Evolutionary conservation across 352 stramenopile species (phyloP), one percentile per base, ranked within the genome.

Genomic region (Globisporangium acanthophoron): DNA sequence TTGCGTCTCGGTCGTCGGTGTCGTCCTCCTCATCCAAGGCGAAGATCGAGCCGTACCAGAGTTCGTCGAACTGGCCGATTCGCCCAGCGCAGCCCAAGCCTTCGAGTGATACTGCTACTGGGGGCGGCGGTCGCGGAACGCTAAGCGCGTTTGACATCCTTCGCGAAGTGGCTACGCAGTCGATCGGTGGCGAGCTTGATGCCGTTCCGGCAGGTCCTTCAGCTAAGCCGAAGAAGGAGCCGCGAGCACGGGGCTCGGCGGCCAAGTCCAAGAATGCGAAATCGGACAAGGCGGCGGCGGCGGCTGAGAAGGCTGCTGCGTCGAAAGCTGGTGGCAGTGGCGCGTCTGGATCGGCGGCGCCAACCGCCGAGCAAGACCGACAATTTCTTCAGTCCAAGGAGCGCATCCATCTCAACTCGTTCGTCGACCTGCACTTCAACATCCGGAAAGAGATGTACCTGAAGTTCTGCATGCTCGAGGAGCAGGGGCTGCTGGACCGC

Each of bases 361-460:
- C 67, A 41, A 59, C 58, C 40, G 21, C 56, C 5, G 69, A 78
- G 35, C 45, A 61, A 4, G 74, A 70, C 13, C 64, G 66, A 27
- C 59, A 64, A 3, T 56, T 61, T 13, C 71, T 49, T 2, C 44
- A 76, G 40, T 69, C 70, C 2, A 76, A 76, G 7, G 73, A 85
- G 37, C 73, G 76, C 9, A 73, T 85, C 31, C 80, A 86, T 49
- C 79, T 88, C 66, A 89, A 92, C 61, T 82, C 80, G 40, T 92
- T 88, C 51, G 80, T 89, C 47, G 82, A 94, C 35, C 62, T 91
- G 62, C 82, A 94, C 59, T 94, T 92, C 58, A 84, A 69, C 56
- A 90, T 92, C 53, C 82, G 85, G 37, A 90, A 92, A 67, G 85
- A 94, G 58, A 94, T 94, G 85, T 94, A 94, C 50, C 53, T 92